Evolutionary conservation across 1,139 yeast species (phyloP), one percentile per base, ranked within the genome.

Genomic region (Yamadazyma taylorii): DNA sequence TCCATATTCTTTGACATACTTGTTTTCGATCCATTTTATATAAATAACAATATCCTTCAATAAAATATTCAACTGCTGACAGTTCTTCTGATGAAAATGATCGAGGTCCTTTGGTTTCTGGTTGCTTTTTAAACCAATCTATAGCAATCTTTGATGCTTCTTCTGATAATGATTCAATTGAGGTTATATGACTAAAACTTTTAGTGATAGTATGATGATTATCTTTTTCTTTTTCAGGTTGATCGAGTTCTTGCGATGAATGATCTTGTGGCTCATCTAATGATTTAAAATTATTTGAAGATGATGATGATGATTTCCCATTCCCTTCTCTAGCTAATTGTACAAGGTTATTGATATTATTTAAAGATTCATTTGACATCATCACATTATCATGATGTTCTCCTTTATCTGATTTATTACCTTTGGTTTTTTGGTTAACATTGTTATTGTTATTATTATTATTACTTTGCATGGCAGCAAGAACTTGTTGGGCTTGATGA

Each of bases 1-100:
- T 71, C 97, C 97, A 90, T 25, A 90, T 86, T 32, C 97, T 68
- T 47, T 80, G 79, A 58, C 96, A 85, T 5, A 88, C 75, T 38
- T 83, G 85, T 35, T 76, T 77, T 37, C 88, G 67, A 4, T 81
- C 70, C 61, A 86, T 66, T 28, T 73, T 73, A 52, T 83, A 72
- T 42, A 80, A 69, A 33, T 66, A 70, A 50, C 86, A 80, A 55
- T 85, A 89, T 13, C 83, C 83, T 12, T 66, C 64, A 47, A 89
- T 79, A 50, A 85, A 88, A 40, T 73, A 74, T 42, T 87, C 92
- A 40, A 90, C 77, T 0, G 87, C 84, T 15, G 64, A 70, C 31
- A 75, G 79, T 58, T 90, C 97, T 28, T 78, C 79, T 13, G 63
- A 66, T 0, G 84, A 67, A 51, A 86, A 86, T 29, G 63, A 55